Percentiles rank a stretch among this genome's conserved stretches.
Evolutionary conservation across 306 rosid species (phyloP).

Genomic region (Ormosia emarginata): DNA sequence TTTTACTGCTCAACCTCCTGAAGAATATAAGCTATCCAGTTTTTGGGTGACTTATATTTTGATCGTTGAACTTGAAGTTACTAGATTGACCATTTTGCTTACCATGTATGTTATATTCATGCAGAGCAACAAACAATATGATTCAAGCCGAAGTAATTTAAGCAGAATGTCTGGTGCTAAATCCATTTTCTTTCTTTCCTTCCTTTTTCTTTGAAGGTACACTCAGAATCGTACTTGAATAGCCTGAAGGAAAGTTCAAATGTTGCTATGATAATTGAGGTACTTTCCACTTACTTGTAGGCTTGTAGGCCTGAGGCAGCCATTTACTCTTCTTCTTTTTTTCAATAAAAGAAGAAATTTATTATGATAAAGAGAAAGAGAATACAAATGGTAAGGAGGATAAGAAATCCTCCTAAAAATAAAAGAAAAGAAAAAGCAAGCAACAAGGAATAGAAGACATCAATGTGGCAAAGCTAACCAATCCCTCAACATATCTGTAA

Average conservation of each 20-base stretch:
- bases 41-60: neutral
- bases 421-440: neutral
- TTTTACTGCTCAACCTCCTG: neutral
- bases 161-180: neutral
- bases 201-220: conserved; percentile 54
- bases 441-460: neutral
- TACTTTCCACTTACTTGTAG: conserved; percentile 20
- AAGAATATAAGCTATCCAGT: neutral
- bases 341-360: neutral
- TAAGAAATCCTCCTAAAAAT: no score
- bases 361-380: neutral
- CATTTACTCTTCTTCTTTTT: neutral
- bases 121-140: neutral
- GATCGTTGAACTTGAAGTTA: neutral
- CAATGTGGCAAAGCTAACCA: neutral
- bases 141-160: conserved; percentile 4
- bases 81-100: neutral
- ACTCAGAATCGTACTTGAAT: conserved; percentile 72
- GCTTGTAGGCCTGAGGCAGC: neutral
- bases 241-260: conserved; percentile 65
- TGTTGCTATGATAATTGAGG: conserved; percentile 87
- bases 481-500: no score
- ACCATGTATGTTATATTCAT: neutral
- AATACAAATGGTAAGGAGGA: no score
- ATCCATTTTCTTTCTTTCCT: conserved; percentile 20